Conservation (phyloP, 164 flowering plant species). For the Dillenia suffruticosa region DNA sequence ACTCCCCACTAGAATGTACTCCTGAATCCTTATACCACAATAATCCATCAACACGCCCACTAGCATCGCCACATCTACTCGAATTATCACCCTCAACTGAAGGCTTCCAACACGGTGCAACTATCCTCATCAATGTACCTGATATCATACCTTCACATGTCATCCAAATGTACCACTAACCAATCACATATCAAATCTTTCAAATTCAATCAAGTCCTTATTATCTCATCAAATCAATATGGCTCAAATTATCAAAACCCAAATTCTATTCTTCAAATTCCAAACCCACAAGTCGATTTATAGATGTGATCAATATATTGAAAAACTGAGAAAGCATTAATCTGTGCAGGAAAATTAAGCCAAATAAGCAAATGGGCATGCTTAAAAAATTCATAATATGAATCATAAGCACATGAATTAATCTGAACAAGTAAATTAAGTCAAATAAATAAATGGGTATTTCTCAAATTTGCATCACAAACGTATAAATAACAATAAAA, state of each 20-base stretch:
- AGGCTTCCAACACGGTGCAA: slow-evolving; percentile 78
- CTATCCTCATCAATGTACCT: slow-evolving; percentile 44
- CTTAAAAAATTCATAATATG: slow-evolving; percentile 10
- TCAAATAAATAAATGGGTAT: slow-evolving; percentile 15
- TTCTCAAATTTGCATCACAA: slow-evolving; percentile 11
- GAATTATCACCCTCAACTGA: slow-evolving; percentile 40
- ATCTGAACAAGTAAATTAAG: slow-evolving; percentile 22
- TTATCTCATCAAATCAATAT: slow-evolving; percentile 4
- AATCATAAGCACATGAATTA: slow-evolving; percentile 21
- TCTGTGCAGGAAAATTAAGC: slow-evolving; percentile 18
- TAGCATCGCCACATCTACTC: slow-evolving; percentile 30
- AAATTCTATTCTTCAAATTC: slow-evolving; percentile 15
- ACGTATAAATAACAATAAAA: background rate
- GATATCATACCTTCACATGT: slow-evolving; percentile 52
- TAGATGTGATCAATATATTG: slow-evolving; percentile 22
- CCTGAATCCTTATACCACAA: slow-evolving; percentile 87
- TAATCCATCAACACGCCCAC: slow-evolving; percentile 59
- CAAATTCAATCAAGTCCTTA: slow-evolving; percentile 15
- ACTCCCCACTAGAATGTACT: slow-evolving; percentile 70
- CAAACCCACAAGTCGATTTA: slow-evolving; percentile 20
- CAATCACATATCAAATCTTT: slow-evolving; percentile 14
- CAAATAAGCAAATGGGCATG: slow-evolving; percentile 17
- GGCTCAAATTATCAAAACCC: background rate
- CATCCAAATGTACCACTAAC: slow-evolving; percentile 34
- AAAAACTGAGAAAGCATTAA: slow-evolving; percentile 40